Evolutionary conservation across 345 rosid genomes (phyloP).

Genomic region (Excoecaria agallocha): DNA sequence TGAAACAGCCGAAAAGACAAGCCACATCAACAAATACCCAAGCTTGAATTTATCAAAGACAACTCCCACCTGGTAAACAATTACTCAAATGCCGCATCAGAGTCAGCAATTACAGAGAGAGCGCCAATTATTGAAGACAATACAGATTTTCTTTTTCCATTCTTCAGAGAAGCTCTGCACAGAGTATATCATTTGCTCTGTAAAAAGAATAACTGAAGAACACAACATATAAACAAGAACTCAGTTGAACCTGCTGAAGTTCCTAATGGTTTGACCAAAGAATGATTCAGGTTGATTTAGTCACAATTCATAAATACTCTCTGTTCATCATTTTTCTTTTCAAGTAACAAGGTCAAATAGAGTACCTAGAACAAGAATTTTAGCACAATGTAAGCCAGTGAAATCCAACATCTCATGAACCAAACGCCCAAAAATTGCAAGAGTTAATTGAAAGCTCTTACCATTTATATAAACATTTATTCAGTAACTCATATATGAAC

Average conservation of each 20-base stretch:
- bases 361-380: background rate
- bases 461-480: constrained; percentile 22
- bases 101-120: too few relatives aligned
- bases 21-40: background rate
- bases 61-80: background rate
- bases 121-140: too few relatives aligned
- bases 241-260: background rate
- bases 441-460: constrained; percentile 7
- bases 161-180: too few relatives aligned
- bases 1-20: background rate
- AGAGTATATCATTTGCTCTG: too few relatives aligned
- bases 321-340: background rate
- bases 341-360: background rate
- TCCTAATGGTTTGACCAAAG: too few relatives aligned
- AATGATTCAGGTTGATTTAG: too few relatives aligned
- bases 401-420: background rate
- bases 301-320: too few relatives aligned
- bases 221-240: too few relatives aligned
- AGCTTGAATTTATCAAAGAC: background rate
- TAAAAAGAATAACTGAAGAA: too few relatives aligned
- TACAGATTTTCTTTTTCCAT: too few relatives aligned
- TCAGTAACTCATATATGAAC: constrained; percentile 31
- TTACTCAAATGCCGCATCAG: background rate
- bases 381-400: background rate
- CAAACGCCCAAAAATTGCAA: background rate